Percentiles rank a stretch among this genome's conserved stretches.
These are phyloP conservation scores for Melanomma pulvis-pyrius DNA, from an alignment of 495 filamentous ascomycete species.

Conservation along the genomic window DNA sequence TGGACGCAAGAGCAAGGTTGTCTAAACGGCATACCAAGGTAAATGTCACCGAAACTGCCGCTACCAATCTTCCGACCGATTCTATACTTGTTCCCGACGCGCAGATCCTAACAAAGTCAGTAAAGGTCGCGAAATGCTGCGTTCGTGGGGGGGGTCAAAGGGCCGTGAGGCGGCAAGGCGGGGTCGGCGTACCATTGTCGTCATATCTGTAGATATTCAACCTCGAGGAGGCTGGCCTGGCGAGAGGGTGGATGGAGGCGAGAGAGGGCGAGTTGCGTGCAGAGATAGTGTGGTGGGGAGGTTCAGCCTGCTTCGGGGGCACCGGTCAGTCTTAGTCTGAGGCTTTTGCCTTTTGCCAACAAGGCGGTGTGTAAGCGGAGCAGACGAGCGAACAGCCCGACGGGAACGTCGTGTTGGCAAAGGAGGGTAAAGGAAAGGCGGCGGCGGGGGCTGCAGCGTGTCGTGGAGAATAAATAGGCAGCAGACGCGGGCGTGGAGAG, in stretches of 20 bases:
- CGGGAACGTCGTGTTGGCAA: background rate
- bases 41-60: conserved; percentile 98
- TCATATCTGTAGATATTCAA: conserved; percentile 36
- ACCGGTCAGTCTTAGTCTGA: conserved; percentile 37
- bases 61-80: conserved; percentile 99
- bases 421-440: conserved; percentile 7
- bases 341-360: conserved; percentile 34
- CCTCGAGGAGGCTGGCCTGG: conserved; percentile 35
- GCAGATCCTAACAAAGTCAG: conserved; percentile 75
- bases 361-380: conserved; percentile 40
- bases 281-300: conserved; percentile 5
- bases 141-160: background rate
- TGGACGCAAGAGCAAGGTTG: background rate
- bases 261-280: conserved; percentile 6
- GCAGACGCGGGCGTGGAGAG: conserved; percentile 17
- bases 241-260: conserved; percentile 6
- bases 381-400: conserved; percentile 7
- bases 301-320: conserved; percentile 39
- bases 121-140: background rate
- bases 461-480: conserved; percentile 12
- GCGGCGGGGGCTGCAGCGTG: background rate
- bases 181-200: conserved; percentile 42
- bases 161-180: conserved; percentile 7
- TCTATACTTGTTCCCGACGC: conserved; percentile 99
- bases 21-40: conserved; percentile 68